Evolutionary conservation across 768 basidiomycete genomes (phyloP), one percentile per base, ranked within the genome.

Genomic region (Tephrocybe sp.): DNA sequence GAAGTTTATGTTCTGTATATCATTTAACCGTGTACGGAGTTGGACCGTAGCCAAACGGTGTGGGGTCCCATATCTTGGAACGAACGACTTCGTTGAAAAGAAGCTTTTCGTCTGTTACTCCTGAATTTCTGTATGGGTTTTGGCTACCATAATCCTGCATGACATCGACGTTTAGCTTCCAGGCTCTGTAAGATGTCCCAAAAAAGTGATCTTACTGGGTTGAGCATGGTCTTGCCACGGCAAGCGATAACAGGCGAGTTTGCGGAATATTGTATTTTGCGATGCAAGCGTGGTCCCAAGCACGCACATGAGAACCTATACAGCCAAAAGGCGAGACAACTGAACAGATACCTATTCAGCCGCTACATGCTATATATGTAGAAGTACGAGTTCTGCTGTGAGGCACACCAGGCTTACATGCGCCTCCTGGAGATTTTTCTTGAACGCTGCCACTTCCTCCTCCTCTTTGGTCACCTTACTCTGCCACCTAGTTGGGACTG

Each of bases 121-220:
- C 41, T 18, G 49, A 30, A 3, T 41, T 45, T 17, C 5, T 24
- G 20, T 40, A 48, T 38, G 56, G 37, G n/a, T 58, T 45, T 21
- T 23, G 33, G n/a, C 52, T 52, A 23, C 3, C 46, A 12, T 47
- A 57, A 2, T 28, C 36, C 56, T 57, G 42, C 6, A 32, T 30
- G 28, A 12, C 12, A 30, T 30, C n/a, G n/a, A 12, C 28, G 28
- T 5, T 30, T 6, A 30, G 28, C 28, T 6, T 20, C 15, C 12
- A 1, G 8, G 28, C 7, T 41, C 14, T 43, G 45, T 3, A 1
- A 37, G n/a, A 17, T 17, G 2, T 10, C 15, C 4, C 4, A 18
- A 14, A 2, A 15, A 50, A 45, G 6, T 8, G 17, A 1, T 18
- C 50, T 51, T 41, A 54, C 53, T 11, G 53, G 45, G 28, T 54